Percentiles rank a stretch among this genome's conserved stretches.
Conservation (phyloP, 495 filamentous ascomycete species). For the Podospora anserina region DNA sequence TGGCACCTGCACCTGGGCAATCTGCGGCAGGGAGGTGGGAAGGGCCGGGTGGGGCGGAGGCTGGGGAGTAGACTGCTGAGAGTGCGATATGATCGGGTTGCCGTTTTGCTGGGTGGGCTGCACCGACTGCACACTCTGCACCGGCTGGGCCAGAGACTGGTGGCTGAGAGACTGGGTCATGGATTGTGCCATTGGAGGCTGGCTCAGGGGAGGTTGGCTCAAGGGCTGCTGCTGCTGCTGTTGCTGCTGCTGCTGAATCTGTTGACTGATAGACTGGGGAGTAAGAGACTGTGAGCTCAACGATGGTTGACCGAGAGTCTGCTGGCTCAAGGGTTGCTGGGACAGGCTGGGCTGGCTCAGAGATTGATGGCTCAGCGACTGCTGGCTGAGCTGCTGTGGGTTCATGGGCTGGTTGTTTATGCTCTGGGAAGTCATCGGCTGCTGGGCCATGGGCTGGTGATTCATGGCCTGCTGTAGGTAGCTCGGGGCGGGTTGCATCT, state of each 20-base stretch:
- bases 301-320: conserved; percentile 22
- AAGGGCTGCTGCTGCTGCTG: conserved; percentile 32
- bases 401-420: conserved; percentile 20
- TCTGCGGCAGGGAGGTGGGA: conserved; percentile 25
- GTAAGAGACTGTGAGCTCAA: conserved; percentile 15
- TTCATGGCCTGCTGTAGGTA: conserved; percentile 39
- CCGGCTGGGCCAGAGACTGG: conserved; percentile 22
- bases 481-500: conserved; percentile 30
- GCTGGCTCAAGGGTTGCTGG: conserved; percentile 22
- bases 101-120: conserved; percentile 35
- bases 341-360: conserved; percentile 20
- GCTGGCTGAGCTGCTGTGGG: conserved; percentile 22
- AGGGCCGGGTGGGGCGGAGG: conserved; percentile 29
- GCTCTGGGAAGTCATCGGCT: conserved; percentile 23
- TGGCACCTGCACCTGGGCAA: conserved; percentile 11
- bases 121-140: conserved; percentile 19
- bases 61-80: conserved; percentile 29
- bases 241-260: conserved; percentile 26
- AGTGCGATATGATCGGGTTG: conserved; percentile 29
- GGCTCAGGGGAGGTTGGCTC: conserved; percentile 26
- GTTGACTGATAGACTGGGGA: conserved; percentile 16
- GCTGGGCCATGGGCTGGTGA: conserved; percentile 24
- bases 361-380: conserved; percentile 18
- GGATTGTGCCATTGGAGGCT: conserved; percentile 20
- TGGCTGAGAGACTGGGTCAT: conserved; percentile 20